Base-by-base conservation (phyloP, 2,329 filamentous ascomycete species). In the Malbranchea zuffiana region DNA sequence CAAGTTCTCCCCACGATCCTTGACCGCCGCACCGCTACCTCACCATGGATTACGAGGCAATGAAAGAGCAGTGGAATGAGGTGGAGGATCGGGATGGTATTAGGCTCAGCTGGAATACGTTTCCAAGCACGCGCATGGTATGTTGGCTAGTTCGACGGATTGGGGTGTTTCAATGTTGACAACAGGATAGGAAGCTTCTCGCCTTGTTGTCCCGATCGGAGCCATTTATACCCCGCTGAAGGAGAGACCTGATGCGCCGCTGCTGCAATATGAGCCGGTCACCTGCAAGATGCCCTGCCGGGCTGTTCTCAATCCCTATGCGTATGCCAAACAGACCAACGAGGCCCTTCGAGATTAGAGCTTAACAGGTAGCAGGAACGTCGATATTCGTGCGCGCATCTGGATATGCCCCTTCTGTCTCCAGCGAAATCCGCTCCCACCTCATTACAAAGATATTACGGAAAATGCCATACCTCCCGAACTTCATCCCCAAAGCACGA, bases 81-180 rank as follows among this genome's bases (percentile, higher is more conserved):
- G 80, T 93, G 41, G 90, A 98, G 68, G 90, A 98, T 56, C 79
- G 84, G 50, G 90, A 98, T 76, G 90, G 90, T 44, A 77, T 96
- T 55, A 80, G 90, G 46, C 72, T 98, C 48, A 95, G 88, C 65
- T 98, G 90, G 90, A 98, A 98, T 60, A 92, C 92, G 44, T 93
- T 98, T 56, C 90, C 90, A 33, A 95, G 87, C 68, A 88, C 88
- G 55, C 85, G 90, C 60, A 95, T 98, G 86, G 87, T 85, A 52
- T 51, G 73, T 65, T 39, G 44, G 38, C 39, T 23, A 34, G 18
- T 20, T 12, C 11, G 12, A 5, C 8, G 3, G 4, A 10, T 23
- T 20, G 21, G 15, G 27, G 6, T 16, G n/a, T 8, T 17, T 20
- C 5, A 7, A 20, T 37, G 16, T 32, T 41, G 19, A 41, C 21